Evolutionary conservation across 108 stramenopile species (phyloP), one percentile per base, ranked within the genome.

Genomic region (Aurantiochytrium sp.): DNA sequence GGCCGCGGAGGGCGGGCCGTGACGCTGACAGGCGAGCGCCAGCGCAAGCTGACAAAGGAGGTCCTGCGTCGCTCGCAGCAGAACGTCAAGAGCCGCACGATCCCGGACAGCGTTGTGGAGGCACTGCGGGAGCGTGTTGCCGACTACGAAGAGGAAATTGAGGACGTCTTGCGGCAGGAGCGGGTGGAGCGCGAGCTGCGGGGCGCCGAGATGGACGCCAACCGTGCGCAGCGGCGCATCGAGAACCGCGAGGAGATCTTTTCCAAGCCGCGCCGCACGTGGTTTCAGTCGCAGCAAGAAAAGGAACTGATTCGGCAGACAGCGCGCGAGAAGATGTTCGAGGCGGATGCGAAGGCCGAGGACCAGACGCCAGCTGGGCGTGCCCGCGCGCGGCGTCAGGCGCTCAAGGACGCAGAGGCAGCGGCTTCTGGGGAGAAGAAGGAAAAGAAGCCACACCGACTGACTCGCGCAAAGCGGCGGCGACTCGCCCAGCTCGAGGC

Each of bases 1-100:
- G 99, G 98, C 35, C 93, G 98, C 51, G 95, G 95, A 29, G 98
- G 98, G 25, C 92, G 93, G 44, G 92, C 96, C 44, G 97, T 98
- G 76, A 99, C 98, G 23, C 92, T 99, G 44, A 98, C 98, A 51
- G 97, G 97, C 42, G 92, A 93, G 23, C 16, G 16, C 8, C 19
- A 59, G 19, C 88, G 87, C 16, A 44, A 42, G 72, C 45, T 90
- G 28, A 90, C 90, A 87, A 72, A 60, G 58, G 89, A 91, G 76
- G 76, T 92, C n/a, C 23, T 92, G 35, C 88, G 91, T n/a, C 53
- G 69, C 47, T 87, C 90, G 4, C 60, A 60, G 16, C 55, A 88
- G 12, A 91, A 83, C 64, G 64, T 88, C 47, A 91, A 83, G 60
- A 60, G 58, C n/a, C 90, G 92, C 23, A 90, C 45, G 51, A 88